A percentile compares a stretch with the other conserved stretches of the same genome.
phyloP scores from a whole-genome alignment of 371 early-diverging fungal genomes.

The Mucor sp. region DNA sequence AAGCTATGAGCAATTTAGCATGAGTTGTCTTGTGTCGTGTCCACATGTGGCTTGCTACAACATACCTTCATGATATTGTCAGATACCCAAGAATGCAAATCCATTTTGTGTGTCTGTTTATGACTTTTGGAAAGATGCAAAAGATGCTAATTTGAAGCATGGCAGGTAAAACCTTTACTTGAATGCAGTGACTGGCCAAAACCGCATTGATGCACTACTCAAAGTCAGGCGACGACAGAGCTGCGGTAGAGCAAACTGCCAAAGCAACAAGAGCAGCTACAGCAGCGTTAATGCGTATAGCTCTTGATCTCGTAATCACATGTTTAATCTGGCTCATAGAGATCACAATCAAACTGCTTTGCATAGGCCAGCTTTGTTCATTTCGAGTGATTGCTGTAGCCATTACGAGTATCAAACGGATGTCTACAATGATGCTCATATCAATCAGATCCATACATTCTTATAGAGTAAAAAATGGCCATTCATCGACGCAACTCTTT shows the following conservation, averaged over 20 bases:
- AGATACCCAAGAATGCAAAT: constrained; percentile 69
- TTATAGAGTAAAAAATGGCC: too few species aligned
- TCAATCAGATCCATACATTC: too few species aligned
- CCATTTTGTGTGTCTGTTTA: constrained; percentile 24
- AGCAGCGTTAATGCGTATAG: too few species aligned
- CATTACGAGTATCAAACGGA: too few species aligned
- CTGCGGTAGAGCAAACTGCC: neutral
- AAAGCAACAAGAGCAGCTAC: neutral
- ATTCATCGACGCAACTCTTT: too few species aligned
- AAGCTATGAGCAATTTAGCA: constrained; percentile 35
- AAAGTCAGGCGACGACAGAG: neutral
- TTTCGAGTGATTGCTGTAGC: too few species aligned
- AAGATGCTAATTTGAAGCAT: neutral
- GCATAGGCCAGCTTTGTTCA: too few species aligned
- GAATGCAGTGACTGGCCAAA: neutral
- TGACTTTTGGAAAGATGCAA: neutral
- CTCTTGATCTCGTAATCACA: too few species aligned
- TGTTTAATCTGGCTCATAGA: too few species aligned
- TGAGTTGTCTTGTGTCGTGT: neutral
- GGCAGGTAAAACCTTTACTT: neutral
- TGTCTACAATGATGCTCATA: too few species aligned
- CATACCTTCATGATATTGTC: constrained; percentile 76
- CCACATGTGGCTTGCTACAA: neutral
- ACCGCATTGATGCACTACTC: neutral
- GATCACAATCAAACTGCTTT: too few species aligned